Percentiles rank a stretch among this genome's conserved stretches.
Evolutionary conservation across 202 grass and related monocot genomes (phyloP).

Genomic region (Setaria viridis): DNA sequence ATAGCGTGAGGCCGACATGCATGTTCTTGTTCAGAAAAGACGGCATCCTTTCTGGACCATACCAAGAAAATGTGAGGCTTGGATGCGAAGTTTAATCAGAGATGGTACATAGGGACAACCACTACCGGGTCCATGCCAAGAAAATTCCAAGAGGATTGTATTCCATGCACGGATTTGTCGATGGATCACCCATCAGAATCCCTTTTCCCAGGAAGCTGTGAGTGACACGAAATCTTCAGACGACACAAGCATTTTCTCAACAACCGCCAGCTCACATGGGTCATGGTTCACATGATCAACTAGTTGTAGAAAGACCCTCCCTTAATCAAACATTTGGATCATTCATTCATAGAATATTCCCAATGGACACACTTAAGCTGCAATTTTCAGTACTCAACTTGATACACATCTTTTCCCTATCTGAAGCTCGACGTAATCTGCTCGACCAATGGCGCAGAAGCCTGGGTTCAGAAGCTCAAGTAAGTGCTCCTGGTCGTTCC

Average conservation of each 20-base stretch:
- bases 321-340: not conserved
- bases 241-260: constrained; percentile 22
- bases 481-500: constrained; percentile 32
- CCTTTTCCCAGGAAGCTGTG: constrained; percentile 19
- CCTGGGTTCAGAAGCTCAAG: constrained; percentile 85
- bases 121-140: constrained; percentile 28
- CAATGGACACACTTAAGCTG: not conserved
- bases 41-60: constrained; percentile 38
- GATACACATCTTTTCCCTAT: not conserved
- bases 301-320: not conserved
- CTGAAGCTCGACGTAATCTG: constrained; percentile 79
- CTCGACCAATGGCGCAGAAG: constrained; percentile 66
- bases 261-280: constrained; percentile 37
- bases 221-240: constrained; percentile 21
- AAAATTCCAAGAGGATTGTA: constrained; percentile 25
- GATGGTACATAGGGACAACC: constrained; percentile 2
- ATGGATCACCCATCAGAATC: not conserved
- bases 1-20: constrained; percentile 27
- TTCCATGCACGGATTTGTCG: constrained; percentile 2
- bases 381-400: constrained; percentile 22
- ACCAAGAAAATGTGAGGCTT: constrained; percentile 16
- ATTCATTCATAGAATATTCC: not conserved
- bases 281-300: constrained; percentile 45
- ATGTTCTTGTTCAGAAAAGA: constrained; percentile 48
- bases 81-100: constrained; percentile 7